Evolutionary conservation across 805 yeast species (phyloP).

Genomic region (Saturnispora silvae): DNA sequence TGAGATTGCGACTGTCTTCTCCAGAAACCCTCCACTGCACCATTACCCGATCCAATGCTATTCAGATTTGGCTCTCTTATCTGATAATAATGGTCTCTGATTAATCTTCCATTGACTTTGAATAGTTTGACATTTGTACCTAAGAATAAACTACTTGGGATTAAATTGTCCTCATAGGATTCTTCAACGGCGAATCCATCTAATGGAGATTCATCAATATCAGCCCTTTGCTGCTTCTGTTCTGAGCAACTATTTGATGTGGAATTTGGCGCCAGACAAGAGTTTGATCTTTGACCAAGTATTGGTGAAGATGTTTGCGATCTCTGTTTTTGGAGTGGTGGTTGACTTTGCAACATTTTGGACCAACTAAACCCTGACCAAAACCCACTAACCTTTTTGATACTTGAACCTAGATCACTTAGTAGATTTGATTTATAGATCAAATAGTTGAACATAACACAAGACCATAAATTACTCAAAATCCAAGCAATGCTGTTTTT

Average conservation of each 20-base stretch:
- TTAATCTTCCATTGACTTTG: constrained; percentile 19
- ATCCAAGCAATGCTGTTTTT: constrained; percentile 66
- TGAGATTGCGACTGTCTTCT: constrained; percentile 10
- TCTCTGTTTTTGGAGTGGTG: neutral
- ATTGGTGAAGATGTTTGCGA: no score
- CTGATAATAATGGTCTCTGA: constrained; percentile 11
- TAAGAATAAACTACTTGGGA: constrained; percentile 31
- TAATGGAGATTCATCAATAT: neutral
- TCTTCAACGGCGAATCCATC: constrained; percentile 5
- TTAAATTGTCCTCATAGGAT: constrained; percentile 11
- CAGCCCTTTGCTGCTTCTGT: neutral
- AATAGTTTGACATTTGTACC: constrained; percentile 36
- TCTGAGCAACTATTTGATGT: no score
- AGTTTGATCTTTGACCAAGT: no score
- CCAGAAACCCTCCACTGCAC: constrained; percentile 13
- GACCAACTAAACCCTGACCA: constrained; percentile 21
- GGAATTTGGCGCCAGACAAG: no score
- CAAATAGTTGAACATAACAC: constrained; percentile 35
- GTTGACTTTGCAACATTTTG: constrained; percentile 2
- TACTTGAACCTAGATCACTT: constrained; percentile 26
- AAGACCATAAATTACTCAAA: constrained; percentile 51
- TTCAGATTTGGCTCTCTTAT: no score
- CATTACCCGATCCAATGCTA: neutral
- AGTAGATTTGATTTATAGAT: constrained; percentile 25
- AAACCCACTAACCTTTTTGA: constrained; percentile 23